Conservation (phyloP, 2,329 filamentous ascomycete species). For the Cyanodermella asteris region DNA sequence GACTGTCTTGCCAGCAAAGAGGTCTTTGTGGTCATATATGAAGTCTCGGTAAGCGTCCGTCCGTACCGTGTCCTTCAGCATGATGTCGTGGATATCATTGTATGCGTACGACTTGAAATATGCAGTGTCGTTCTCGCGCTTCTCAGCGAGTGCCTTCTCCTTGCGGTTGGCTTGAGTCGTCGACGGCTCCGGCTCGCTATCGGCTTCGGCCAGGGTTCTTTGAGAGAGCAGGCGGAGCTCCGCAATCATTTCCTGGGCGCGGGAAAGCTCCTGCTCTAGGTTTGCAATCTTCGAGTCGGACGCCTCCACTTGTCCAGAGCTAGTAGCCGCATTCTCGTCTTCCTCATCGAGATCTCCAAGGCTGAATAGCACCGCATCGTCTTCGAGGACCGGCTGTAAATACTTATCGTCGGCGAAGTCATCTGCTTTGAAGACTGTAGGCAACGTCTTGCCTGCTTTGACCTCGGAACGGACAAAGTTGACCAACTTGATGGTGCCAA, state of each 20-base stretch:
- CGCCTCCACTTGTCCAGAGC: neutral
- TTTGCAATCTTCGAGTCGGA: slow-evolving; percentile 16
- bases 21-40: slow-evolving; percentile 72
- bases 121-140: slow-evolving; percentile 35
- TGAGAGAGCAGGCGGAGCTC: slow-evolving; percentile 19
- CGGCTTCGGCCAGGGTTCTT: slow-evolving; percentile 19
- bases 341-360: slow-evolving; percentile 56
- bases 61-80: slow-evolving; percentile 76
- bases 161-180: neutral
- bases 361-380: slow-evolving; percentile 73
- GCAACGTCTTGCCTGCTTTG: slow-evolving; percentile 22
- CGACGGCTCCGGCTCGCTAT: slow-evolving; percentile 9
- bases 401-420: slow-evolving; percentile 59
- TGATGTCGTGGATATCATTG: slow-evolving; percentile 80
- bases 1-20: slow-evolving; percentile 70
- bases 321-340: slow-evolving; percentile 15
- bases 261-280: slow-evolving; percentile 17
- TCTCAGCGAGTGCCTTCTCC: neutral
- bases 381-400: slow-evolving; percentile 64
- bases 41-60: slow-evolving; percentile 90
- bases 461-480: slow-evolving; percentile 38
- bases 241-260: slow-evolving; percentile 18
- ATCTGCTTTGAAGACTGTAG: slow-evolving; percentile 35
- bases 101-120: slow-evolving; percentile 45
- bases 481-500: slow-evolving; percentile 51